These are phyloP conservation scores for Neoarthrinium moseri DNA, from an alignment of 2,329 filamentous ascomycete genomes.

Conservation along the genomic window DNA sequence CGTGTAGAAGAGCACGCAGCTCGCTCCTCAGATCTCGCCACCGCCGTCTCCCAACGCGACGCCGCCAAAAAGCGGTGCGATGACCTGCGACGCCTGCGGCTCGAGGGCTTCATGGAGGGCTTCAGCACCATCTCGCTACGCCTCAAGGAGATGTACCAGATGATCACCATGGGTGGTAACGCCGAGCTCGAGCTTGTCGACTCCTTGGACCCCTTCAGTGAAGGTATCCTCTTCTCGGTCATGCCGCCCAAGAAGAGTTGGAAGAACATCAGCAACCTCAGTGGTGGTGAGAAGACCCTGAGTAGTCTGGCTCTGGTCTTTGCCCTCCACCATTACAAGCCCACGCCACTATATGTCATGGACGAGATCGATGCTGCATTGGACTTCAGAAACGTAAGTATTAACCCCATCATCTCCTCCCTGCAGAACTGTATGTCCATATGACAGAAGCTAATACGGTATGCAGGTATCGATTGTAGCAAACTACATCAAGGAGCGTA, in stretches of 20 bases:
- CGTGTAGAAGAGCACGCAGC: constrained; percentile 79
- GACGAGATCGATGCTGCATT: constrained; percentile 98
- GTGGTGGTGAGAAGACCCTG: constrained; percentile 95
- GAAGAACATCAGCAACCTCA: constrained; percentile 98
- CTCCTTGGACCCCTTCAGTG: constrained; percentile 91
- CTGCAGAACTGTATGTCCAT: background rate
- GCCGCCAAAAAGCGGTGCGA: constrained; percentile 88
- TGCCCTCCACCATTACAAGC: constrained; percentile 96
- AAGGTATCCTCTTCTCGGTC: constrained; percentile 94
- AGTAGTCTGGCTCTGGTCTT: constrained; percentile 95
- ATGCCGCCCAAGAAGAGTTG: constrained; percentile 99
- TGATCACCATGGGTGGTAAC: constrained; percentile 99
- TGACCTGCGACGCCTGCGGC: constrained; percentile 81
- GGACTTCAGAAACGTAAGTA: constrained; percentile 93
- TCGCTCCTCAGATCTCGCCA: constrained; percentile 79
- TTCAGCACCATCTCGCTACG: constrained; percentile 92
- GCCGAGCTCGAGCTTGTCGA: constrained; percentile 97
- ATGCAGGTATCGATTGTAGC: constrained; percentile 94
- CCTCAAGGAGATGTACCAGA: constrained; percentile 99
- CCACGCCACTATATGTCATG: constrained; percentile 97
- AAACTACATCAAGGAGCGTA: constrained; percentile 98
- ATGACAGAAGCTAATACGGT: background rate
- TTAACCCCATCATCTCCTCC: background rate
- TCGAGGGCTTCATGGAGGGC: constrained; percentile 98
- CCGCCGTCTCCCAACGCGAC: constrained; percentile 76